Conservation (phyloP, 495 filamentous ascomycete genomes). For the Cercophora scortea region DNA sequence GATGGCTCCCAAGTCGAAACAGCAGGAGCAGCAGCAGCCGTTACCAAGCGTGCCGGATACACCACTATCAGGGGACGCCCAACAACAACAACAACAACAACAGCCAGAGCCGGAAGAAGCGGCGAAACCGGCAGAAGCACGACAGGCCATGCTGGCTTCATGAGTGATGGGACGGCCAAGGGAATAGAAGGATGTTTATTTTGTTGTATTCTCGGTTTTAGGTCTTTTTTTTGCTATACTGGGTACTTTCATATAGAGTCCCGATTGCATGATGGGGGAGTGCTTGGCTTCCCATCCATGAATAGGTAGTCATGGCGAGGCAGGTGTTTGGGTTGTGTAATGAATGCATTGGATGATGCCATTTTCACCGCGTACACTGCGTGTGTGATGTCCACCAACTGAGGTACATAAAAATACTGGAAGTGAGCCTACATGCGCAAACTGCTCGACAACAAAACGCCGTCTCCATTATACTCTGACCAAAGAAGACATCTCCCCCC, state of each 20-base stretch:
- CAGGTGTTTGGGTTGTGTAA: no score
- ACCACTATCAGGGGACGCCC: slow-evolving; percentile 24
- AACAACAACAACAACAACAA: slow-evolving; percentile 10
- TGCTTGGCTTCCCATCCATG: no score
- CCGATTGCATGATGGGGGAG: not conserved
- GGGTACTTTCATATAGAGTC: not conserved
- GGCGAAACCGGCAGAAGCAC: slow-evolving; percentile 4
- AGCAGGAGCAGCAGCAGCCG: slow-evolving; percentile 11
- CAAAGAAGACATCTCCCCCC: no score
- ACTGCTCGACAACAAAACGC: no score
- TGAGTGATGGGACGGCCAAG: not conserved
- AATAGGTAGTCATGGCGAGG: no score
- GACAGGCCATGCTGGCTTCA: slow-evolving; percentile 40
- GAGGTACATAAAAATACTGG: no score
- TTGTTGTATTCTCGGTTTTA: not conserved
- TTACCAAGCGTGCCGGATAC: slow-evolving; percentile 56
- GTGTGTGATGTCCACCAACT: no score
- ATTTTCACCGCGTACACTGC: no score
- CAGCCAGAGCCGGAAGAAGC: slow-evolving; percentile 19
- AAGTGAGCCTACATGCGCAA: no score
- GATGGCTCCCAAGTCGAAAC: slow-evolving; percentile 18
- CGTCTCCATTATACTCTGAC: no score
- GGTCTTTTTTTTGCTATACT: not conserved
- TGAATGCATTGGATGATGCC: no score
- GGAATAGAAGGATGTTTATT: not conserved